Conservation (phyloP, 352 stramenopile genomes). For the Globisporangium apiculatum region DNA sequence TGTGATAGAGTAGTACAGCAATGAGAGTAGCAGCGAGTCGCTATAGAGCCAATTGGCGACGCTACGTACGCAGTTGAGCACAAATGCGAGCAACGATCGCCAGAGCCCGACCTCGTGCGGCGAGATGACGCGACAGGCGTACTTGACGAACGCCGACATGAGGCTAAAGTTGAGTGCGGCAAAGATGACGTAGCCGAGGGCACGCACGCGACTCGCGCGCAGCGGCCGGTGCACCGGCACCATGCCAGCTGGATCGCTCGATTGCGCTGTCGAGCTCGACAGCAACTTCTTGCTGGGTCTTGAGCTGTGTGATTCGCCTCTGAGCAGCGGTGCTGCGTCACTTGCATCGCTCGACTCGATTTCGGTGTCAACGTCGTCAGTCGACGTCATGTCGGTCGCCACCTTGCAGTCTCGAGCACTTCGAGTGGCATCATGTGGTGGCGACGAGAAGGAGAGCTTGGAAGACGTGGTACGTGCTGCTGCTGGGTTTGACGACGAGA, state of each 20-base stretch:
- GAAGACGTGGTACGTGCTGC: neutral
- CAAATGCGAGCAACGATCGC: slow-evolving; percentile 36
- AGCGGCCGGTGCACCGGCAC: neutral
- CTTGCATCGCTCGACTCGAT: neutral
- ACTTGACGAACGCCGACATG: slow-evolving; percentile 61
- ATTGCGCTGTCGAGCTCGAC: neutral
- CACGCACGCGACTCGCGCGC: slow-evolving; percentile 19
- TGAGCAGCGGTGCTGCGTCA: neutral
- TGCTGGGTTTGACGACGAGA: neutral
- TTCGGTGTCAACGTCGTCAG: neutral
- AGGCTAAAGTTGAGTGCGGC: slow-evolving; percentile 58
- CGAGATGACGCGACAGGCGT: slow-evolving; percentile 31
- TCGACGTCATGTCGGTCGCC: neutral
- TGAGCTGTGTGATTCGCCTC: neutral
- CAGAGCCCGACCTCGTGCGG: slow-evolving; percentile 60
- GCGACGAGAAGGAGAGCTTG: too few relatives aligned
- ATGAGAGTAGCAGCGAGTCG: too few relatives aligned
- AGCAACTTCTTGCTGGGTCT: neutral
- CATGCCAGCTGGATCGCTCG: slow-evolving; percentile 1
- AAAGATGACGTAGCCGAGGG: slow-evolving; percentile 39
- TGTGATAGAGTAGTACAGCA: too few relatives aligned
- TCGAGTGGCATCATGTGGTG: neutral
- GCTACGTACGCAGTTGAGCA: slow-evolving; percentile 40
- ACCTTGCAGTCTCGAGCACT: neutral
- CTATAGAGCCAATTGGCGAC: too few relatives aligned